phyloP scores from a whole-genome alignment of 768 basidiomycete genomes.

The Mycena kentingensis region DNA sequence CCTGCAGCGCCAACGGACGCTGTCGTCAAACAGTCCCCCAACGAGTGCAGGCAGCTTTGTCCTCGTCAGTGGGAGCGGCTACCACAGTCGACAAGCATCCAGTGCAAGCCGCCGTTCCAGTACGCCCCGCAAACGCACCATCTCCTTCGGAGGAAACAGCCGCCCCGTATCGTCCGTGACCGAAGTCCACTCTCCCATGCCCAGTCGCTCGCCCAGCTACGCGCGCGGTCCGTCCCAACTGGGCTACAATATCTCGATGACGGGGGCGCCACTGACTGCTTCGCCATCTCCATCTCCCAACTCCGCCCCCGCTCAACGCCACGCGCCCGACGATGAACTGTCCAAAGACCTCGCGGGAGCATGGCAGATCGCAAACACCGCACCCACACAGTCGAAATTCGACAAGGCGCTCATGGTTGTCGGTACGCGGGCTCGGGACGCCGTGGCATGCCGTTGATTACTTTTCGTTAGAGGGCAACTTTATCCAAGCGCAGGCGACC shows the following conservation, averaged over 20 bases:
- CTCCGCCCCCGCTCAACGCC: background rate
- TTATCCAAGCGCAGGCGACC: conserved; percentile 9
- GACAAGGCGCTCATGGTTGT: conserved; percentile 16
- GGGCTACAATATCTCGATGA: background rate
- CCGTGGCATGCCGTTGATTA: too few relatives aligned
- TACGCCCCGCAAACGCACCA: conserved; percentile 14
- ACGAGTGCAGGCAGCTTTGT: too few relatives aligned
- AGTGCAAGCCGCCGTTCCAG: background rate
- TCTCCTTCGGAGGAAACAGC: conserved; percentile 3
- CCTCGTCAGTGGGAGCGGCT: too few relatives aligned
- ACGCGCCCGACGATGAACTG: conserved; percentile 17
- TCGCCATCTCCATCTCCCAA: conserved; percentile 3
- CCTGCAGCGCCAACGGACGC: too few relatives aligned
- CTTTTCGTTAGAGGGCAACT: conserved; percentile 3
- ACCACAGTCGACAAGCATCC: conserved; percentile 1
- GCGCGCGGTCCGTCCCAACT: conserved; percentile 10
- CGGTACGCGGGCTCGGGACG: too few relatives aligned
- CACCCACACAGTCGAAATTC: conserved; percentile 13
- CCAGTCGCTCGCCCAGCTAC: conserved; percentile 3
- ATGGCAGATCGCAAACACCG: conserved; percentile 19
- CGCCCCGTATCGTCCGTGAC: background rate
- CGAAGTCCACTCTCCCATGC: conserved; percentile 7
- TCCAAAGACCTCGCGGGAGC: conserved; percentile 17
- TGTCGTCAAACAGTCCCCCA: too few relatives aligned
- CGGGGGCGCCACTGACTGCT: background rate